These are phyloP conservation scores for Rhizopus microsporus DNA, from an alignment of 371 early-diverging fungal species.

Conservation along the genomic window DNA sequence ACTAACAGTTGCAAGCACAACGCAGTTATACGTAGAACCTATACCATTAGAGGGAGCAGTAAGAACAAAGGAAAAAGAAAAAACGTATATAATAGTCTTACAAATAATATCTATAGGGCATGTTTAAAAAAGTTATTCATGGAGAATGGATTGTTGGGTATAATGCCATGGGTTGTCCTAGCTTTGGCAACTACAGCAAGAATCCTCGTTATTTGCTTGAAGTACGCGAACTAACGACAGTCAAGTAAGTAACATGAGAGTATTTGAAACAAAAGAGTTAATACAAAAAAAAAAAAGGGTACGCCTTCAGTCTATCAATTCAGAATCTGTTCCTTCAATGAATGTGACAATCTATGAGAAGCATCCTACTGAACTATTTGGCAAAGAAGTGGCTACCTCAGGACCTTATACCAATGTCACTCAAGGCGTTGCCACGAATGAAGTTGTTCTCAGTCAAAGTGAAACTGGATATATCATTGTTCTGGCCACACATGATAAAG, in stretches of 20 bases:
- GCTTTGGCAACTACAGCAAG: slow-evolving; percentile 59
- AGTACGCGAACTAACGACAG: slow-evolving; percentile 59
- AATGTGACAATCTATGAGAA: slow-evolving; percentile 72
- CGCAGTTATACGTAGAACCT: slow-evolving; percentile 46
- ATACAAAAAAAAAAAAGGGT: slow-evolving; percentile 38
- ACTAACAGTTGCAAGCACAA: slow-evolving; percentile 60
- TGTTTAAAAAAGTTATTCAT: slow-evolving; percentile 68
- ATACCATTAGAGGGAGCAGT: slow-evolving; percentile 84
- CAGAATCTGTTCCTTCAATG: slow-evolving; percentile 67
- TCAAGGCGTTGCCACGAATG: slow-evolving; percentile 62
- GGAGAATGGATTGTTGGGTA: slow-evolving; percentile 70
- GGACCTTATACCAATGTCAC: slow-evolving; percentile 75
- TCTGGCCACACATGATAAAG: slow-evolving; percentile 62
- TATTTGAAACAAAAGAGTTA: background rate
- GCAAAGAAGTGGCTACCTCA: slow-evolving; percentile 66
- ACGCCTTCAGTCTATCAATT: slow-evolving; percentile 70
- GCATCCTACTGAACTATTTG: slow-evolving; percentile 58
- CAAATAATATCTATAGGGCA: slow-evolving; percentile 46
- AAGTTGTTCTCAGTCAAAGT: slow-evolving; percentile 49
- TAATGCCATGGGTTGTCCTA: slow-evolving; percentile 69
- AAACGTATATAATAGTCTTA: background rate
- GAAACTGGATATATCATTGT: slow-evolving; percentile 61
- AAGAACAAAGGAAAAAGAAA: slow-evolving; percentile 31
- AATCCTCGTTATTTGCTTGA: slow-evolving; percentile 73
- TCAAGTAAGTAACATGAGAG: slow-evolving; percentile 46